A percentile compares a stretch with the other conserved stretches of the same genome.
Evolutionary conservation across 1,284 basidiomycete species (phyloP).

Genomic region (Cerioporus squamosus): DNA sequence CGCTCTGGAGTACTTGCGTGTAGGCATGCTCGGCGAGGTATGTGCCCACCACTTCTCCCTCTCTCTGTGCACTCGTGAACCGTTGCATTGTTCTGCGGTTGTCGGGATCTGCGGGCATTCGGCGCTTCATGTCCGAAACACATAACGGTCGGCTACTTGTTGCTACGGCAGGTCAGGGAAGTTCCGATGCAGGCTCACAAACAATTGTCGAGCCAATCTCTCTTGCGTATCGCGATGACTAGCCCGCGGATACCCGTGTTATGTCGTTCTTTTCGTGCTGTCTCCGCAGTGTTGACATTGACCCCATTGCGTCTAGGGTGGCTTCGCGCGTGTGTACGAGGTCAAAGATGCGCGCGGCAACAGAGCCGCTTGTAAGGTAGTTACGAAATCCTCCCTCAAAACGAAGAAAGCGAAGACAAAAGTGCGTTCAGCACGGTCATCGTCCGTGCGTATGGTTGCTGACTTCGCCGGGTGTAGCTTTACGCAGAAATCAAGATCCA

Average conservation of each 20-base stretch:
- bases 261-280: no score
- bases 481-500: constrained; percentile 99
- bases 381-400: constrained; percentile 82
- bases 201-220: no score
- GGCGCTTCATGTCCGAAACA: no score
- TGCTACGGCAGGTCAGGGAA: no score
- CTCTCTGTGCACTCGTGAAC: not conserved
- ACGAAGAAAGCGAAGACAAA: constrained; percentile 94
- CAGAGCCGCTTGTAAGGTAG: constrained; percentile 86
- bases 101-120: not conserved
- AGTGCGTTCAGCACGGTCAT: constrained; percentile 43
- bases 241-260: no score
- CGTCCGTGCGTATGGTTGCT: no score
- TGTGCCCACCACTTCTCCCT: constrained; percentile 33
- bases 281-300: not conserved
- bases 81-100: not conserved
- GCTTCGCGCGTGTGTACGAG: constrained; percentile 91
- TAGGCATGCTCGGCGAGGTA: constrained; percentile 89
- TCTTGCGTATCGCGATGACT: no score
- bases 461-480: constrained; percentile 51
- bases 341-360: constrained; percentile 71
- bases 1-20: constrained; percentile 62
- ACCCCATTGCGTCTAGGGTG: constrained; percentile 58
- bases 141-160: no score
- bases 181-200: no score